Evolutionary conservation across 2,329 filamentous ascomycete species (phyloP), one percentile per base, ranked within the genome.

Genomic region (Trichoderma sp.): DNA sequence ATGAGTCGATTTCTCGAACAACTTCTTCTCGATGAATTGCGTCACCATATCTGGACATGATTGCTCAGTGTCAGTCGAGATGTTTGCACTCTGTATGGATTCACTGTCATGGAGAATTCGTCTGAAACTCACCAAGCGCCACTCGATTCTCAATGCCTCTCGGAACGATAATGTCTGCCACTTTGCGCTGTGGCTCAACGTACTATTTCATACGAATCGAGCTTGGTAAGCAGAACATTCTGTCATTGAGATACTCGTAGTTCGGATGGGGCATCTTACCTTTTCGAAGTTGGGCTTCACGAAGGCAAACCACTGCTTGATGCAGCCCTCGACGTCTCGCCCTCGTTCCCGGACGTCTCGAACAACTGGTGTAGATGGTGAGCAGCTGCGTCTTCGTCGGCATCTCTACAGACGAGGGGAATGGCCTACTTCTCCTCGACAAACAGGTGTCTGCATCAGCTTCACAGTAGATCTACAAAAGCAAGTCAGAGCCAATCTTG

Each of bases 251-350:
- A n/a, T 21, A 55, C 26, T 6, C 34, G 34, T 44, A 39, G 34
- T 24, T 19, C 26, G 19, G 10, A 15, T 28, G n/a, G 15, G 15
- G 51, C 17, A 10, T 21, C 72, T 63, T 73, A 83, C 84, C 78
- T 90, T 92, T 76, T 94, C 90, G 72, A 96, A 98, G 73, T 98
- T 98, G 3, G 95, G 95, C 78, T 99, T 99, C 50, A 99, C 95
- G 74, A 91, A 99, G 12, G 81, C 81, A 75, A 98, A 97, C 95
- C 95, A 99, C 76, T 99, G 95, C 78, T 98, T 98, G 76, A 99
- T 93, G 73, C 93, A 94, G 47, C 95, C 95, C 74, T 97, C 91
- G 64, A 98, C 90, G 73, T 97, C 94, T 74, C 95, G 86, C 3
- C 91, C 94, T 72, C 95, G 88, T 72, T 97, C 92, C 71, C 87